phyloP scores from a whole-genome alignment of 805 yeast species.

The Debaryomyces prosopidis region DNA sequence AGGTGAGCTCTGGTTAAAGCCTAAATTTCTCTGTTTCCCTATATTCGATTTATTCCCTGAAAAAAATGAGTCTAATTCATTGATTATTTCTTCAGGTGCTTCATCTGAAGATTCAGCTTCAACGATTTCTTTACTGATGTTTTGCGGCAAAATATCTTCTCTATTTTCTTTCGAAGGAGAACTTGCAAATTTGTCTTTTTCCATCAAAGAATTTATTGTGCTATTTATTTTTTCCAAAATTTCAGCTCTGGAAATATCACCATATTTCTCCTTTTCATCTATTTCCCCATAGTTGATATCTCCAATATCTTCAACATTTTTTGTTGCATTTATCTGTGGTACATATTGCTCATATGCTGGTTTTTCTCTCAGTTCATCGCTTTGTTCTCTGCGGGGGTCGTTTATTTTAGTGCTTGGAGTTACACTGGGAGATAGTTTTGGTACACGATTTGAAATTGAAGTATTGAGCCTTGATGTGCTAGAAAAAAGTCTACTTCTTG shows the following conservation, averaged over 20 bases:
- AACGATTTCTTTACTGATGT: not conserved
- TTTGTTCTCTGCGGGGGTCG: too few relatives aligned
- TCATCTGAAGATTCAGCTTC: constrained; percentile 14
- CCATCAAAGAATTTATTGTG: constrained; percentile 17
- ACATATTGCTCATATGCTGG: not conserved
- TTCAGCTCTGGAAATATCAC: constrained; percentile 16
- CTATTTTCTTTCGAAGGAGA: not conserved
- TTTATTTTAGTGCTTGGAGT: not conserved
- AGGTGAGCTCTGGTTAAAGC: not conserved
- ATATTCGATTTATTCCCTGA: not conserved
- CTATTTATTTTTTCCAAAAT: constrained; percentile 27
- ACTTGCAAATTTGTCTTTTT: constrained; percentile 4
- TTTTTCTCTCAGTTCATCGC: not conserved
- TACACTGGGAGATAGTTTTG: not conserved
- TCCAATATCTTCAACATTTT: not conserved
- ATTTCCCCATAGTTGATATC: constrained; percentile 1
- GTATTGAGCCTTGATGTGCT: not conserved
- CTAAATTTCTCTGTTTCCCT: not conserved
- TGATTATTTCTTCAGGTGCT: constrained; percentile 16
- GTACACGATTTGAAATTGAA: not conserved
- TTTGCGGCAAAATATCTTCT: not conserved
- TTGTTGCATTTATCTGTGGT: not conserved
- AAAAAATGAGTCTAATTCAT: constrained; percentile 18
- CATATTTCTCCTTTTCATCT: not conserved
- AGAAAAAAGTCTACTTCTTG: not conserved